Conservation (phyloP, 371 early-diverging fungal genomes). For the Nematocida minor region DNA sequence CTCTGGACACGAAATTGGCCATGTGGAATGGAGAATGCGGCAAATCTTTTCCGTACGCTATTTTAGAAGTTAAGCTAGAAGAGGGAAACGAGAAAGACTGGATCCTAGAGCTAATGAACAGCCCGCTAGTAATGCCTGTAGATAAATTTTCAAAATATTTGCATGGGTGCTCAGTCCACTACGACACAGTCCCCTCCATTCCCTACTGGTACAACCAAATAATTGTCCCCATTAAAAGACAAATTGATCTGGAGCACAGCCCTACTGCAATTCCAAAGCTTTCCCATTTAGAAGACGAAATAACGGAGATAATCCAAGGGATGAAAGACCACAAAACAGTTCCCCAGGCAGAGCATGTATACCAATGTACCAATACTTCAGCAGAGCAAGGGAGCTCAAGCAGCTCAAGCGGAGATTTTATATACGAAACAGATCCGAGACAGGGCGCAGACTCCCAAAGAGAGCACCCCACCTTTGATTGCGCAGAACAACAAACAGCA, state of each 20-base stretch:
- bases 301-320: not conserved
- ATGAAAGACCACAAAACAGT: not conserved
- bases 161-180: conserved; percentile 84
- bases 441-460: not conserved
- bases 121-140: conserved; percentile 83
- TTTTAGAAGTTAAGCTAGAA: conserved; percentile 93
- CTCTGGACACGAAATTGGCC: conserved; percentile 87
- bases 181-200: conserved; percentile 77
- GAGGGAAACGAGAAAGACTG: conserved; percentile 82
- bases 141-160: conserved; percentile 95
- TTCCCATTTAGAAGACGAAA: not conserved
- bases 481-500: not conserved
- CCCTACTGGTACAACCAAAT: conserved; percentile 95
- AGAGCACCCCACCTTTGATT: not conserved
- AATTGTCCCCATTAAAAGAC: conserved; percentile 63
- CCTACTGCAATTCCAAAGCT: not conserved
- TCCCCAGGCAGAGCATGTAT: not conserved
- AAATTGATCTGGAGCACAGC: not conserved
- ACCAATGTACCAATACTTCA: not conserved
- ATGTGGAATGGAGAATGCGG: conserved; percentile 83
- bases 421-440: not conserved
- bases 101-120: conserved; percentile 80
- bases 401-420: not conserved
- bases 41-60: conserved; percentile 82
- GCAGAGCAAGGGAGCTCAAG: no score